phyloP scores from a whole-genome alignment of 148 eudicot species.

The Oxyria digyna region DNA sequence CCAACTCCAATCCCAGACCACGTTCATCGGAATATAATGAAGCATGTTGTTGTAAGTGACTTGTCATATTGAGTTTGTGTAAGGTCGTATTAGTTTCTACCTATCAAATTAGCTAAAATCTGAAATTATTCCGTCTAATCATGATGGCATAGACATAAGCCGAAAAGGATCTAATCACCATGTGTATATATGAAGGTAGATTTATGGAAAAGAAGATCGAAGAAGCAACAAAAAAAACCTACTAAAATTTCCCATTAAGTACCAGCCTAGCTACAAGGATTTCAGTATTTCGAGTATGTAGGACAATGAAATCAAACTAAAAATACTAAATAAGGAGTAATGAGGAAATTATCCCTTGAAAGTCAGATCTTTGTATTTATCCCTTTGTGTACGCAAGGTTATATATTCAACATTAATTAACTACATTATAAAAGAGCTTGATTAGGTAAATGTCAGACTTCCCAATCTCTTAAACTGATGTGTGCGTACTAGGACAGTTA shows the following conservation, averaged over 20 bases:
- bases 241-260: not conserved
- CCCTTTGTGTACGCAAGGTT: not conserved
- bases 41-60: too few species aligned
- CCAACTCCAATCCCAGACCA: too few species aligned
- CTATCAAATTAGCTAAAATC: not conserved
- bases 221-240: not conserved
- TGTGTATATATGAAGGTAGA: not conserved
- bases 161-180: not conserved
- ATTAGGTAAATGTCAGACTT: not conserved
- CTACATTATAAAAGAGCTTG: not conserved
- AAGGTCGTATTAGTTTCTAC: not conserved
- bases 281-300: not conserved
- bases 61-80: not conserved
- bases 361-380: not conserved
- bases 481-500: not conserved
- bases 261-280: not conserved
- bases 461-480: not conserved
- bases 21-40: too few species aligned
- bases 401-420: not conserved
- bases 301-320: not conserved
- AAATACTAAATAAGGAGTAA: not conserved
- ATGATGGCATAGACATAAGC: not conserved
- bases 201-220: not conserved
- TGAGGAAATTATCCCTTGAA: not conserved
- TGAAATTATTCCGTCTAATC: not conserved